These are phyloP conservation scores for Yarrowia sp. DNA, from an alignment of 805 yeast species.

Conservation along the genomic window DNA sequence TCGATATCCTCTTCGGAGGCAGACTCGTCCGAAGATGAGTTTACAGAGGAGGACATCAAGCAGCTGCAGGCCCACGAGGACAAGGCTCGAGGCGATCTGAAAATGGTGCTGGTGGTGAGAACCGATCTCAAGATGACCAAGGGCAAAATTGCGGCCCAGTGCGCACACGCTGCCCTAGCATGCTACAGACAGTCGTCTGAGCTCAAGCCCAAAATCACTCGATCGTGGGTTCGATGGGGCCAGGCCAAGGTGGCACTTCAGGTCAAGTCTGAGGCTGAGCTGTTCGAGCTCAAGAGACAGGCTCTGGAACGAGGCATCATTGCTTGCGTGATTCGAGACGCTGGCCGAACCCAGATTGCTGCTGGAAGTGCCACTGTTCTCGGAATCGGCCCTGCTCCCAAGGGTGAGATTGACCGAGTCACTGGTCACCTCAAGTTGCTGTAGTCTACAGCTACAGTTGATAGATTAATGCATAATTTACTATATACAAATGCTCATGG, in stretches of 20 bases:
- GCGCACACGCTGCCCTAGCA: constrained; percentile 95
- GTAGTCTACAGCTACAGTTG: constrained; percentile 36
- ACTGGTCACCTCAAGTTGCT: constrained; percentile 77
- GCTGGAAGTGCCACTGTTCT: constrained; percentile 93
- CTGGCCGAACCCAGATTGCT: constrained; percentile 95
- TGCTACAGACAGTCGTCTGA: constrained; percentile 61
- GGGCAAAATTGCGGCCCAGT: constrained; percentile 97
- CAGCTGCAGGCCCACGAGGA: constrained; percentile 17
- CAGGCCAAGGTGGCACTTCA: constrained; percentile 90
- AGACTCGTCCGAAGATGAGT: constrained; percentile 21
- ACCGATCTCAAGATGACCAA: constrained; percentile 87
- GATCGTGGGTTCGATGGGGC: constrained; percentile 78
- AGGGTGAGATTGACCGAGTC: constrained; percentile 65
- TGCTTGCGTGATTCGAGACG: constrained; percentile 83
- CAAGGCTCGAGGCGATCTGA: constrained; percentile 18
- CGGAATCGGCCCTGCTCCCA: constrained; percentile 98
- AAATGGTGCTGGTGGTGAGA: constrained; percentile 81
- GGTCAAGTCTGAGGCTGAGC: constrained; percentile 57
- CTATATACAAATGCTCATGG: constrained; percentile 18
- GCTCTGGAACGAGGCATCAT: constrained; percentile 79
- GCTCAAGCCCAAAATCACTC: constrained; percentile 59
- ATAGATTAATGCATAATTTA: not conserved
- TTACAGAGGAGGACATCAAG: constrained; percentile 16
- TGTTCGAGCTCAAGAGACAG: constrained; percentile 73
- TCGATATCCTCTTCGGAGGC: constrained; percentile 23